These are phyloP conservation scores for Mucor indicus DNA, from an alignment of 371 early-diverging fungal species.

Conservation along the genomic window DNA sequence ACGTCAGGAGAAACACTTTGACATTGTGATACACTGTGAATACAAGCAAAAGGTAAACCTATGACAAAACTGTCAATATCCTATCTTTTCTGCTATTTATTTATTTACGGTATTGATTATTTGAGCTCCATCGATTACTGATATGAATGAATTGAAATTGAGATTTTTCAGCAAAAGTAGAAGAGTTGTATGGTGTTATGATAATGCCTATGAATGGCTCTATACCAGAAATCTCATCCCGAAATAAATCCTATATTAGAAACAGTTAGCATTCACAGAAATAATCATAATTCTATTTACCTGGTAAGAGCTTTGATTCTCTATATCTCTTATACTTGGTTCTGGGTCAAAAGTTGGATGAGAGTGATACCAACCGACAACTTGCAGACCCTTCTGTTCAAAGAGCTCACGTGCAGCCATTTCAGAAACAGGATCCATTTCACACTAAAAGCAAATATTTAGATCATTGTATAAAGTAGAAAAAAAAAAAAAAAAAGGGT, in stretches of 20 bases:
- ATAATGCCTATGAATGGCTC: constrained; percentile 85
- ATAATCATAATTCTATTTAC: constrained; percentile 10
- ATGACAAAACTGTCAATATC: not conserved
- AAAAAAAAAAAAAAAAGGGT: not conserved
- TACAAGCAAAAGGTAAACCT: constrained; percentile 50
- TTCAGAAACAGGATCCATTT: constrained; percentile 81
- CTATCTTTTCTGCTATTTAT: no score
- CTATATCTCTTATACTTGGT: constrained; percentile 57
- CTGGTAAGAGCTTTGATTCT: constrained; percentile 81
- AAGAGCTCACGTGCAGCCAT: constrained; percentile 73
- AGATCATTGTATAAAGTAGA: not conserved
- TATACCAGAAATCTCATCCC: constrained; percentile 51
- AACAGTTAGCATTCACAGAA: no score
- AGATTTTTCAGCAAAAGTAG: constrained; percentile 33
- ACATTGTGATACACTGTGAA: constrained; percentile 32
- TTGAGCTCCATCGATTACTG: constrained; percentile 36
- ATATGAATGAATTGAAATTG: constrained; percentile 53
- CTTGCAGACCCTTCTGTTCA: constrained; percentile 60
- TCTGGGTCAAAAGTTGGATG: constrained; percentile 43
- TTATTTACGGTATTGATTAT: constrained; percentile 38
- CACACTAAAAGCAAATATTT: constrained; percentile 45
- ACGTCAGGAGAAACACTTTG: constrained; percentile 37
- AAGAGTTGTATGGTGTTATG: constrained; percentile 65
- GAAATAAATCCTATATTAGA: constrained; percentile 36
- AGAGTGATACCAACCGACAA: constrained; percentile 76